A percentile compares a stretch with the other conserved stretches of the same genome.
phyloP scores from a whole-genome alignment of 495 filamentous ascomycete species.

The Lepidopterella palustris region DNA sequence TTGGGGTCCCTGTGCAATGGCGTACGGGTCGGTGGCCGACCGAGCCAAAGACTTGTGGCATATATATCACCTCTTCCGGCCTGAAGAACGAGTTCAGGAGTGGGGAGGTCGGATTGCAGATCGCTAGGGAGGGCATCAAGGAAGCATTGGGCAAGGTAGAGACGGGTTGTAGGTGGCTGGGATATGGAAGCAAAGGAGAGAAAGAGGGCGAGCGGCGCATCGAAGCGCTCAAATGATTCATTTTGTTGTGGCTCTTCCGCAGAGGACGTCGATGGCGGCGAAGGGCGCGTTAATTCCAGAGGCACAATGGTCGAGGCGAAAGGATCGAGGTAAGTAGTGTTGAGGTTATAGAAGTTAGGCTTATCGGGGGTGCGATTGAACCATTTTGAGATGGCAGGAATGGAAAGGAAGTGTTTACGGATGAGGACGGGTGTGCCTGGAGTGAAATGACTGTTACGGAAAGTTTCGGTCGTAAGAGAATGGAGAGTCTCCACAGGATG shows the following conservation, averaged over 20 bases:
- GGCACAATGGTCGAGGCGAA: conserved; percentile 51
- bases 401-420: conserved; percentile 37
- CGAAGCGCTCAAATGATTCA: conserved; percentile 46
- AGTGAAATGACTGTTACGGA: conserved; percentile 43
- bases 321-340: conserved; percentile 44
- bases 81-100: conserved; percentile 55
- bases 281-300: conserved; percentile 47
- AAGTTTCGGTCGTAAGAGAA: conserved; percentile 36
- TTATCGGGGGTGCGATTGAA: conserved; percentile 33
- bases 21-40: conserved; percentile 75
- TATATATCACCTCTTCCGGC: conserved; percentile 73
- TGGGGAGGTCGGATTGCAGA: conserved; percentile 60
- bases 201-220: conserved; percentile 53
- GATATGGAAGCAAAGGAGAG: conserved; percentile 31
- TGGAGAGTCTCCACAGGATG: background rate
- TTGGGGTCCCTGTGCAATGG: conserved; percentile 91
- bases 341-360: conserved; percentile 33
- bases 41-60: conserved; percentile 80
- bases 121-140: conserved; percentile 56
- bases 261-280: background rate
- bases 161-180: conserved; percentile 13
- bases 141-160: conserved; percentile 83
- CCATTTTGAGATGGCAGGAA: conserved; percentile 52
- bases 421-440: conserved; percentile 45
- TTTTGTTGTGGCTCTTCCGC: conserved; percentile 3